A percentile compares a stretch with the other conserved stretches of the same genome.
Evolutionary conservation across 1,284 basidiomycete species (phyloP).

Genomic region (Cystobasidium pallidum): DNA sequence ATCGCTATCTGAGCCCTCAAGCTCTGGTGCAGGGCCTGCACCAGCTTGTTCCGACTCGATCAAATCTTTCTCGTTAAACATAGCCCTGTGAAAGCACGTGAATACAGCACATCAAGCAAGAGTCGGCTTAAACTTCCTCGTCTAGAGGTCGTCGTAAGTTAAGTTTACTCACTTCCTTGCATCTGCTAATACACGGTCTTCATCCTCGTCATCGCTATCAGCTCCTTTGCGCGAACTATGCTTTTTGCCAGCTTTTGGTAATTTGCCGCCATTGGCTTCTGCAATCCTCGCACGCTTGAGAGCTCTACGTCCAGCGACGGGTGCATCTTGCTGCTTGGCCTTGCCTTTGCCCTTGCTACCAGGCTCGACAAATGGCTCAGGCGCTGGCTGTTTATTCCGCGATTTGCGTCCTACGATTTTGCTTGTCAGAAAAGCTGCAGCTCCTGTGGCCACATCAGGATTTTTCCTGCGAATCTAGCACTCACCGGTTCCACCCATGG

Average conservation of each 20-base stretch:
- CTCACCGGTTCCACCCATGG: conserved; percentile 40
- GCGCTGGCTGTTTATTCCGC: conserved; percentile 42
- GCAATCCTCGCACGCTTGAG: conserved; percentile 34
- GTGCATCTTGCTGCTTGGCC: conserved; percentile 22
- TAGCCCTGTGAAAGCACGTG: conserved; percentile 46
- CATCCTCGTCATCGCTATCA: conserved; percentile 47
- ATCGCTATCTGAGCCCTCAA: conserved; percentile 25
- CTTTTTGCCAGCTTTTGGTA: conserved; percentile 26
- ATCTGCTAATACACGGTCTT: conserved; percentile 44
- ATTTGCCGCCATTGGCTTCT: conserved; percentile 44
- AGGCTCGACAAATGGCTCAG: conserved; percentile 23
- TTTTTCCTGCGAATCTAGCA: background rate
- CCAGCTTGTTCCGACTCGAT: conserved; percentile 47
- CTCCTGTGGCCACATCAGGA: conserved; percentile 9
- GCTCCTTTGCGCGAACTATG: conserved; percentile 40
- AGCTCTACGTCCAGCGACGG: conserved; percentile 2
- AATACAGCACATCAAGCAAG: background rate
- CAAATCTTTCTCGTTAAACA: conserved; percentile 53
- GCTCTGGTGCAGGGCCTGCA: conserved; percentile 43
- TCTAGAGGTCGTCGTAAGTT: no score
- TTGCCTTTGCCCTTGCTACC: conserved; percentile 35
- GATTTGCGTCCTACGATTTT: conserved; percentile 40
- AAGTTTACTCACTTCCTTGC: conserved; percentile 51
- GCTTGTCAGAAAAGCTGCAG: conserved; percentile 11
- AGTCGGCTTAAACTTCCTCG: background rate